Evolutionary conservation across 208 protist species (phyloP).

Genomic region (Hexamita inflata): DNA sequence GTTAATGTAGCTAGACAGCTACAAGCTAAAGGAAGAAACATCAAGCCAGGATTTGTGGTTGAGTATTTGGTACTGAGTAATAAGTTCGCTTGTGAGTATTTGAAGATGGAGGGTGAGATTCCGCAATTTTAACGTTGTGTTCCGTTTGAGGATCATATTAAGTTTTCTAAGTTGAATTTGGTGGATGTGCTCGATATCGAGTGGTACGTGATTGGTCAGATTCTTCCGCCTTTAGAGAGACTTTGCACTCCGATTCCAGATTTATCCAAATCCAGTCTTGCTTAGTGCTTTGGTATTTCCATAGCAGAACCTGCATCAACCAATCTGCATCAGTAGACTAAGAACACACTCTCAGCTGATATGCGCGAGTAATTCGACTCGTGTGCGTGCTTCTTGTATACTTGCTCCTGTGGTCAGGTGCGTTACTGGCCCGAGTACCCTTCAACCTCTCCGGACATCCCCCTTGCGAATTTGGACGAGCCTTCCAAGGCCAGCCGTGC

Average conservation of each 20-base stretch:
- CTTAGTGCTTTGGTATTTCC: constrained; percentile 6
- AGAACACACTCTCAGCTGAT: neutral
- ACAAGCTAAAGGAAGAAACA: neutral
- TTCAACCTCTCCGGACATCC: neutral
- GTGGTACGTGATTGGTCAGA: neutral
- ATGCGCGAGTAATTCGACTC: neutral
- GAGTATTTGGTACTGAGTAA: constrained; percentile 9
- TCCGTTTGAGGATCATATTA: constrained; percentile 13
- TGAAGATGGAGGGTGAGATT: neutral
- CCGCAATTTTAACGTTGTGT: neutral
- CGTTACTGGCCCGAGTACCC: neutral
- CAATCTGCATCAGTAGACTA: neutral
- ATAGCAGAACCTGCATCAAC: neutral
- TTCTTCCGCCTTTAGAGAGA: constrained; percentile 7
- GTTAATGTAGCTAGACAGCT: constrained; percentile 7
- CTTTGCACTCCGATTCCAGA: neutral
- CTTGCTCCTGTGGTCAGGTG: neutral
- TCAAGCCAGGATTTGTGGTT: neutral
- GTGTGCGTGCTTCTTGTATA: neutral
- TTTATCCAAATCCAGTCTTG: neutral
- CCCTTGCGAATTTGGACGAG: neutral
- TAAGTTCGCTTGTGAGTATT: neutral
- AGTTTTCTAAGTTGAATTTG: neutral
- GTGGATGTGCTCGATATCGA: neutral
- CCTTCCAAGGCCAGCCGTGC: neutral